Base-by-base conservation (phyloP, 2,329 filamentous ascomycete genomes). In the Apiospora pterosperma region DNA sequence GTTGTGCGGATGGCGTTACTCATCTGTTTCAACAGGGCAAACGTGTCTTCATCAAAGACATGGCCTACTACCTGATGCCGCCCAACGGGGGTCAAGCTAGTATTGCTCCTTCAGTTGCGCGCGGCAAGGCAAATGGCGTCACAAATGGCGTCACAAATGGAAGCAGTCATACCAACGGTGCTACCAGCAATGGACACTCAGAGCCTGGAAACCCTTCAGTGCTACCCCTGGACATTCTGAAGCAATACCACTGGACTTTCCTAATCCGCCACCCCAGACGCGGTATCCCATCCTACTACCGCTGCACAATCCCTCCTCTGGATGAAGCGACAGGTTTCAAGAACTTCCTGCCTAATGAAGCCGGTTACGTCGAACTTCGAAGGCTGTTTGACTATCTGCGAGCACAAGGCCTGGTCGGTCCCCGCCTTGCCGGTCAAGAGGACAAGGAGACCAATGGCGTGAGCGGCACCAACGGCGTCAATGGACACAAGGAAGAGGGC, bases 21-120 rank as follows among this genome's bases (percentile, higher is more conserved):
- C 59, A 61, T 31, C 39, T 61, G 5, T 61, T 41, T 21, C 12
- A 62, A 16, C 71, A 96, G 92, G 91, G 89, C 73, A 97, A 97
- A 82, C 92, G 95, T 71, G 82, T 97, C 72, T 97, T 98, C 81
- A 96, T 99, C 85, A 99, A 99, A 79, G 96, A 98, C 78, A 99
- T 98, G 81, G 90, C 92, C 64, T 91, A 97, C 79, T 98, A 98
- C 78, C 84, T 97, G 69, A 84, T 97, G 68, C 91, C 93, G 5
- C 92, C 92, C 4, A 82, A 91, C 68, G 83, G 85, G 59, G 85
- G 90, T 72, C 82, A 86, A 16, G 86, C 92, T 61, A 83, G 82
- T 60, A 88, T 96, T 66, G 93, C 92, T 11, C 91, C 92, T 2
- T 97, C 93, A n/a, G 84, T 97, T 61, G 25, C 48, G 28, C 25